A percentile compares a stretch with the other conserved stretches of the same genome.
Conservation (phyloP, 805 yeast species). For the Dipodascus geniculatus region DNA sequence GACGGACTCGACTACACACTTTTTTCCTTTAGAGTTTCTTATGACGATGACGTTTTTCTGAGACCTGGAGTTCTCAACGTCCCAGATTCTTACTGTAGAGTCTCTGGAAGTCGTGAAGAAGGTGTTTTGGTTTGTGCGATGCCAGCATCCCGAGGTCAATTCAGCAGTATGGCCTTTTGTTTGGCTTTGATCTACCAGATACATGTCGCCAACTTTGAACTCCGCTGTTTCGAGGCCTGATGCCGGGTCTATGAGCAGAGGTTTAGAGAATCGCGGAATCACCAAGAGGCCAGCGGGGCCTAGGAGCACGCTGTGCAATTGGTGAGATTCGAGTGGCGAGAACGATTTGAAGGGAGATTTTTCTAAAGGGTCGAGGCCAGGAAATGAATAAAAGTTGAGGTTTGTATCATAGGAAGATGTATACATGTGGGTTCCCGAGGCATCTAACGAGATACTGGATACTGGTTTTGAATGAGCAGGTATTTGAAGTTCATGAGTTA, state of each 20-base stretch:
- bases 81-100: conserved; percentile 28
- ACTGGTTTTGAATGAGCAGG: conserved; percentile 15
- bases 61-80: conserved; percentile 13
- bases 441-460: conserved; percentile 18
- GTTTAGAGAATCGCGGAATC: conserved; percentile 15
- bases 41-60: conserved; percentile 22
- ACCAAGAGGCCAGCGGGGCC: conserved; percentile 18
- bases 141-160: conserved; percentile 23
- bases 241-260: conserved; percentile 16
- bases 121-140: conserved; percentile 11
- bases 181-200: conserved; percentile 25
- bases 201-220: conserved; percentile 26
- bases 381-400: conserved; percentile 25
- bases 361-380: conserved; percentile 21
- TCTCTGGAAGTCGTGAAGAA: conserved; percentile 24
- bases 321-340: conserved; percentile 19
- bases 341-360: conserved; percentile 17
- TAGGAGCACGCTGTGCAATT: conserved; percentile 14
- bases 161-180: conserved; percentile 27
- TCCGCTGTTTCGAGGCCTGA: conserved; percentile 20
- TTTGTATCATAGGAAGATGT: conserved; percentile 21
- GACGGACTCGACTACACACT: conserved; percentile 4
- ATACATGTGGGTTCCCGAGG: conserved; percentile 20
- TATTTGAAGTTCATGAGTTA: conserved; percentile 24
- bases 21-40: conserved; percentile 13